Conservation (phyloP, 371 early-diverging fungal genomes). For the Zychaea mexicana region DNA sequence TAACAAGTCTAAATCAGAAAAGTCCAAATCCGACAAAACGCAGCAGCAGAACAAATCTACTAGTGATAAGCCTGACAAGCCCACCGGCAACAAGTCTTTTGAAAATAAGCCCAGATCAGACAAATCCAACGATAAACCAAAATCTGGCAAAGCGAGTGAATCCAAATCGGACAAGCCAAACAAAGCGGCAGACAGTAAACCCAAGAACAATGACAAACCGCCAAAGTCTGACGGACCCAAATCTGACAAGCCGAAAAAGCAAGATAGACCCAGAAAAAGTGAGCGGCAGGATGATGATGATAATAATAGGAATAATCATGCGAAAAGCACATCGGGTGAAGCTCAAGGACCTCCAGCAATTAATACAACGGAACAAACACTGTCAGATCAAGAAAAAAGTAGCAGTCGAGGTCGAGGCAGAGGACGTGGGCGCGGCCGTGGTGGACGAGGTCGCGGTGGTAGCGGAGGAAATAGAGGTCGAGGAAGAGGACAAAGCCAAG, state of each 20-base stretch:
- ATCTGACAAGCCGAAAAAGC: background rate
- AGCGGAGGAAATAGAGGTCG: background rate
- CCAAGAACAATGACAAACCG: background rate
- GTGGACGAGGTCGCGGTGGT: no score
- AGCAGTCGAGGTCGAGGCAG: background rate
- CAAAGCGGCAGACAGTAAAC: background rate
- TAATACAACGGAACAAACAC: no score
- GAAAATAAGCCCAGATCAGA: background rate
- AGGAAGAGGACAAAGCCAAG: conserved; percentile 3
- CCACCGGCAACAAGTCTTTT: background rate
- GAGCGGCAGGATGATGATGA: background rate
- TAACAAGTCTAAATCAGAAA: background rate
- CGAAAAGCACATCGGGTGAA: background rate
- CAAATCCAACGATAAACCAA: background rate
- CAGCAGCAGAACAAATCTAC: background rate
- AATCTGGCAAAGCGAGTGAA: background rate
- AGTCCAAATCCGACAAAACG: background rate
- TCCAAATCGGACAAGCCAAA: background rate
- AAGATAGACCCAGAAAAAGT: background rate
- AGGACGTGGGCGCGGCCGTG: background rate
- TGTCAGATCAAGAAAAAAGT: background rate
- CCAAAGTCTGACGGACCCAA: background rate
- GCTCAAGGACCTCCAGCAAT: background rate
- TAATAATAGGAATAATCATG: background rate
- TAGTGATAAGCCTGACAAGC: background rate